Evolutionary conservation across 2,329 filamentous ascomycete species (phyloP), one percentile per base, ranked within the genome.

Genomic region (Endocalyx cinctus): DNA sequence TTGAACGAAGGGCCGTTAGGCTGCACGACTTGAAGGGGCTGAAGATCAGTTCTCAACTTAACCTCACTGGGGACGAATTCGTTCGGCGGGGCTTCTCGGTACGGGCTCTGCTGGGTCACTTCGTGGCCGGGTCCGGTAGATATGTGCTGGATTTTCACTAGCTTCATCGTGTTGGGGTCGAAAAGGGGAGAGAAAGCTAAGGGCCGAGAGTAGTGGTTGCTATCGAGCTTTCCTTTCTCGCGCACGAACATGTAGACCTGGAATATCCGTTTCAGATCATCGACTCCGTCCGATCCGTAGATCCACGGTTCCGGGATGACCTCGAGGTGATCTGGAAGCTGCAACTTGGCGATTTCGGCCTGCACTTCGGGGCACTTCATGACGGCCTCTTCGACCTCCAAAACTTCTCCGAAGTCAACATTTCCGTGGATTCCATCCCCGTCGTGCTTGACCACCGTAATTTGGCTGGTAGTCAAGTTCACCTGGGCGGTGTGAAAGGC

Each of bases 1-100:
- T 59, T 64, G 57, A 87, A 87, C 2, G 77, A 82, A 0, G 81
- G 71, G 0, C 82, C 82, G 18, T 84, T 75, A 0, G 78, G 77
- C 45, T 82, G 78, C 4, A 70, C 54, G 12, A 82, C 73, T 35
- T 78, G 71, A 41, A 80, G 63, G 2, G 75, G 75, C 58, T 81
- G 82, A 22, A 72, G 52, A 40, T 69, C 68, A 34, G 62, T 64
- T 14, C 70, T 14, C 14, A 34, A 25, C 6, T 16, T 13, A 5
- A 25, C 64, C 47, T 28, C 69, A 45, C 54, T 57, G n/a, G 58
- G 59, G 28, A 60, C 45, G 39, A 61, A 60, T 39, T 63, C 60
- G 39, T 51, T 52, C 13, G 50, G 23, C 14, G 27, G 17, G 11
- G 17, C 15, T 13, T 33, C n/a, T 5, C 20, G 18, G 6, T 28